Conservation (phyloP, 345 rosid genomes). For the Salix suchowensis region DNA sequence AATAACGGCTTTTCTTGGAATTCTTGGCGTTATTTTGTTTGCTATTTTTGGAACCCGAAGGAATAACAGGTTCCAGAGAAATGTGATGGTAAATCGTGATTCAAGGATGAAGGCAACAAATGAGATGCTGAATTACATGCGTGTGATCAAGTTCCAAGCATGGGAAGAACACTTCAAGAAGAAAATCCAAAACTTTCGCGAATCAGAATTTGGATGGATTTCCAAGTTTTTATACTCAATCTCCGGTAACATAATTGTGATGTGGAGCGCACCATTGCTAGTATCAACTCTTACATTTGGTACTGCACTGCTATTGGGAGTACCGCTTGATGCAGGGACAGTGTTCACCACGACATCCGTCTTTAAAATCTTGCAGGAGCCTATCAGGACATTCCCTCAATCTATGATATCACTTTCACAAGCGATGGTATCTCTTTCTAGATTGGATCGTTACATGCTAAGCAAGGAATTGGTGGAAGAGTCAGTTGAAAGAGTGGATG, state of each 20-base stretch:
- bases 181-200: constrained; percentile 66
- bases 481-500: constrained; percentile 55
- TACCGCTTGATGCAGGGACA: constrained; percentile 72
- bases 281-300: constrained; percentile 74
- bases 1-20: constrained; percentile 51
- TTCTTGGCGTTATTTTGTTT: constrained; percentile 44
- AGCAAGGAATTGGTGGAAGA: constrained; percentile 60
- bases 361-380: constrained; percentile 92
- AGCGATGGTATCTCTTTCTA: constrained; percentile 77
- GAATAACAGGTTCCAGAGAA: constrained; percentile 62
- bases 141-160: constrained; percentile 92
- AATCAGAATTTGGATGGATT: constrained; percentile 72
- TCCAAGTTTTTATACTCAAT: constrained; percentile 75
- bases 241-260: constrained; percentile 56
- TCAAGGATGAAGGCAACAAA: constrained; percentile 89
- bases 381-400: constrained; percentile 81
- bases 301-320: constrained; percentile 59
- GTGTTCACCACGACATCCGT: constrained; percentile 83
- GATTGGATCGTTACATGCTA: constrained; percentile 74
- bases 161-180: constrained; percentile 92
- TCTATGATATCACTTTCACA: constrained; percentile 92
- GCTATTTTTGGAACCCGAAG: constrained; percentile 47
- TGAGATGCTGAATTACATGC: constrained; percentile 87
- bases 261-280: constrained; percentile 79
- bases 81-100: constrained; percentile 73